phyloP scores from a whole-genome alignment of 2,329 filamentous ascomycete genomes.

The Geosmithia morbida region DNA sequence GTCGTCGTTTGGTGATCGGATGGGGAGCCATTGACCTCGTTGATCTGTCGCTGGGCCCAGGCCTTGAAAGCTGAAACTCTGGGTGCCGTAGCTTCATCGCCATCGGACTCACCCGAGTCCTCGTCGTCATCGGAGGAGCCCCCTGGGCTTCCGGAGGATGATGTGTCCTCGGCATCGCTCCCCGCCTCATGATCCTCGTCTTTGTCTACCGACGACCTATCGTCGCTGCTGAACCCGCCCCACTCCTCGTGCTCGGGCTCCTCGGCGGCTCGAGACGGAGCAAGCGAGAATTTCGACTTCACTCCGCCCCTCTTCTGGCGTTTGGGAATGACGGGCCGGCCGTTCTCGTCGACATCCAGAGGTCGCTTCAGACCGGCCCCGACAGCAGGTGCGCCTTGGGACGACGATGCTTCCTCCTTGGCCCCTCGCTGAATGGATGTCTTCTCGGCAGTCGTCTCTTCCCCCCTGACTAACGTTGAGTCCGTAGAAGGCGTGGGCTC shows the following conservation, averaged over 20 bases:
- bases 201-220: constrained; percentile 5
- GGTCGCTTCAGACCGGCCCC: constrained; percentile 82
- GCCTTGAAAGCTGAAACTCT: constrained; percentile 66
- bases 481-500: constrained; percentile 1
- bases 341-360: constrained; percentile 64
- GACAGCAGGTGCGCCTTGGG: constrained; percentile 11
- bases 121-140: constrained; percentile 7
- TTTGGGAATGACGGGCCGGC: constrained; percentile 70
- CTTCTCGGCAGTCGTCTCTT: too few relatives aligned
- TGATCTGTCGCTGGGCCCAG: constrained; percentile 80
- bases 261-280: constrained; percentile 5
- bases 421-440: not conserved
- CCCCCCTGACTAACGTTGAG: too few relatives aligned
- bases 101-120: constrained; percentile 15
- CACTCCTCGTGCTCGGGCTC: constrained; percentile 33
- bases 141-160: constrained; percentile 8
- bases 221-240: constrained; percentile 43
- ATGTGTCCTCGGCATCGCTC: constrained; percentile 12
- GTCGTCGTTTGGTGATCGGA: constrained; percentile 27
- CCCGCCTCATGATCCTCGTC: constrained; percentile 6
- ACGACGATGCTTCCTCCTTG: not conserved
- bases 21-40: constrained; percentile 60
- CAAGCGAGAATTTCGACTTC: constrained; percentile 34
- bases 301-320: constrained; percentile 58
- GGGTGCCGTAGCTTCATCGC: constrained; percentile 14